phyloP scores from a whole-genome alignment of 805 yeast genomes.

The Myxozyma vanderwaltii region DNA sequence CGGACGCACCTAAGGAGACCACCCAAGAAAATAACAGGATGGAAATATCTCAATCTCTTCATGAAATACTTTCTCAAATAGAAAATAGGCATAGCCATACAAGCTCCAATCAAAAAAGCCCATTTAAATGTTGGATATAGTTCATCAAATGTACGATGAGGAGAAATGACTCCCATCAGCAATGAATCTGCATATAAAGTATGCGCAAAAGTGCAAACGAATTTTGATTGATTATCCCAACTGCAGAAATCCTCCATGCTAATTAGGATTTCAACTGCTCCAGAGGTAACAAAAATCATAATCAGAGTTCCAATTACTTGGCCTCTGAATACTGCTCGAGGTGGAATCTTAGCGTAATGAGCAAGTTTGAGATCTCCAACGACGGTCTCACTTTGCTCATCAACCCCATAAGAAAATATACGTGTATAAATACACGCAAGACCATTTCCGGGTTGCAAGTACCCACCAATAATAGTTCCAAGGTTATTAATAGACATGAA shows the following conservation, averaged over 20 bases:
- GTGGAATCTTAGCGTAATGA: constrained; percentile 65
- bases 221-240: constrained; percentile 47
- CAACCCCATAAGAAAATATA: constrained; percentile 58
- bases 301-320: constrained; percentile 52
- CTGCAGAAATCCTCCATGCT: constrained; percentile 48
- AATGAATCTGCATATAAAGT: constrained; percentile 59
- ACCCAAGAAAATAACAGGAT: constrained; percentile 65
- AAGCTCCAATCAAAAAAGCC: constrained; percentile 61
- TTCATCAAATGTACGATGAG: constrained; percentile 57
- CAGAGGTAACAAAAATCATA: constrained; percentile 47
- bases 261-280: constrained; percentile 43
- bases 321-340: constrained; percentile 58
- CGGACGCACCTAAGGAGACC: constrained; percentile 13
- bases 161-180: constrained; percentile 67
- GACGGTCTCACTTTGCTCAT: constrained; percentile 56
- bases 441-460: constrained; percentile 20
- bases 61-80: constrained; percentile 44
- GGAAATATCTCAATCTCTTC: constrained; percentile 48
- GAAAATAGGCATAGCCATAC: constrained; percentile 49
- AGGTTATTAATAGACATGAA: constrained; percentile 54
- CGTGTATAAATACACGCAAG: constrained; percentile 57
- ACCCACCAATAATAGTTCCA: constrained; percentile 17
- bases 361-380: constrained; percentile 62
- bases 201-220: constrained; percentile 51
- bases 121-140: constrained; percentile 57